Evolutionary conservation across 805 yeast genomes (phyloP).

Genomic region (Lipomyces kockii): DNA sequence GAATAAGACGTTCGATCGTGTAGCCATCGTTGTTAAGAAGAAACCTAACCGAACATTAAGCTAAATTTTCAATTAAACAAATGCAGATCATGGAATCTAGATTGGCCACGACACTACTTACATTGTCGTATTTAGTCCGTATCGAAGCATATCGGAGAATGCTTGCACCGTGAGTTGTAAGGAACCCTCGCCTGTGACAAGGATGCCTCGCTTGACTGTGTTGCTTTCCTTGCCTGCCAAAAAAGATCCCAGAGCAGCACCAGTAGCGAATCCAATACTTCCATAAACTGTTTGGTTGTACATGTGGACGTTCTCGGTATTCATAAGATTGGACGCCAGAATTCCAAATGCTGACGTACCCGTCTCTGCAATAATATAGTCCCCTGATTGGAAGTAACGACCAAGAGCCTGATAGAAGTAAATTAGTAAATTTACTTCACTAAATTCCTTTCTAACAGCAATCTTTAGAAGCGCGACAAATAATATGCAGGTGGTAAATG

Average conservation of each 20-base stretch:
- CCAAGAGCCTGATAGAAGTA: not conserved
- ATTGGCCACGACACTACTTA: not conserved
- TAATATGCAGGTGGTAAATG: not conserved
- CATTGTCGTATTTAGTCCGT: slow-evolving; percentile 61
- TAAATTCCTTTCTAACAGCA: not conserved
- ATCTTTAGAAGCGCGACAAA: not conserved
- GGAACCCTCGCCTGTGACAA: slow-evolving; percentile 72
- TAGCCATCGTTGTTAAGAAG: slow-evolving; percentile 69
- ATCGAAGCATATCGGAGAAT: slow-evolving; percentile 60
- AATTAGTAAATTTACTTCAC: not conserved
- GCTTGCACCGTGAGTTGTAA: slow-evolving; percentile 70
- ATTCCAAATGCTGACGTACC: slow-evolving; percentile 70
- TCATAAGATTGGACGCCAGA: slow-evolving; percentile 57
- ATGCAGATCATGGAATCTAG: not conserved
- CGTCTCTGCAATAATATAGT: slow-evolving; percentile 64
- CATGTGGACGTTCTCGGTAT: not conserved
- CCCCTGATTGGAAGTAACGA: slow-evolving; percentile 59
- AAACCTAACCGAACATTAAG: slow-evolving; percentile 40
- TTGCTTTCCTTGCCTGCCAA: slow-evolving; percentile 59
- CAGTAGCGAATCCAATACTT: slow-evolving; percentile 67
- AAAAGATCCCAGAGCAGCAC: slow-evolving; percentile 66
- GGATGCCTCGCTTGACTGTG: slow-evolving; percentile 55
- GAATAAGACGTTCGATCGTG: slow-evolving; percentile 66
- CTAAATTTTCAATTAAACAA: not conserved
- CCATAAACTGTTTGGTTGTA: slow-evolving; percentile 52